Evolutionary conservation across 2,329 filamentous ascomycete genomes (phyloP).

Genomic region (Cercospora nicotianae): DNA sequence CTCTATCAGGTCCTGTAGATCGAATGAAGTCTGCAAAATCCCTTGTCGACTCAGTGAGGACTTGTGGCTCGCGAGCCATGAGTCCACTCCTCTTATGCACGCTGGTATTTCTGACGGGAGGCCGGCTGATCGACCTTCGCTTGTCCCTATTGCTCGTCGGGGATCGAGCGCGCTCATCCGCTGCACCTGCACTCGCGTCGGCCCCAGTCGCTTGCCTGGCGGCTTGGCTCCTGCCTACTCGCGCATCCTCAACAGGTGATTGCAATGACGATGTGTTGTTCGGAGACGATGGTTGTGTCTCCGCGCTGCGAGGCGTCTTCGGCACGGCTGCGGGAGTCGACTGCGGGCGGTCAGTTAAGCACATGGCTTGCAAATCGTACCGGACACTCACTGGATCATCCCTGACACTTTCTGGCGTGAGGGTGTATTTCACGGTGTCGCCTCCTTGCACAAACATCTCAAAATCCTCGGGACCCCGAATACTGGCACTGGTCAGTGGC

Average conservation of each 20-base stretch:
- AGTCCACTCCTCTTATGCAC: slow-evolving; percentile 37
- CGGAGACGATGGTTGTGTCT: slow-evolving; percentile 15
- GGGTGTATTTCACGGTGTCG: slow-evolving; percentile 53
- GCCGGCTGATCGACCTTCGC: slow-evolving; percentile 36
- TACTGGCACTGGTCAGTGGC: slow-evolving; percentile 36
- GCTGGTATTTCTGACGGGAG: slow-evolving; percentile 36
- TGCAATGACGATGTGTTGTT: slow-evolving; percentile 15
- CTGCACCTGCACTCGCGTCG: slow-evolving; percentile 19
- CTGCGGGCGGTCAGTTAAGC: slow-evolving; percentile 16
- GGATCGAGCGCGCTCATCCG: slow-evolving; percentile 8
- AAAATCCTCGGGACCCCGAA: slow-evolving; percentile 45
- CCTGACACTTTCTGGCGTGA: slow-evolving; percentile 51
- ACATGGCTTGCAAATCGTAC: background rate
- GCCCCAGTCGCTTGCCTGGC: slow-evolving; percentile 28
- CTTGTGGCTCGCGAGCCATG: slow-evolving; percentile 69
- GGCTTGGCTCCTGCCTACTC: slow-evolving; percentile 26
- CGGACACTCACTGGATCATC: slow-evolving; percentile 44
- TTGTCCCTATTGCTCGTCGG: slow-evolving; percentile 24
- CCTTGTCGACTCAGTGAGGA: slow-evolving; percentile 68
- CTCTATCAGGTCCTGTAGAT: slow-evolving; percentile 67
- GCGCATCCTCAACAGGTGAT: slow-evolving; percentile 17
- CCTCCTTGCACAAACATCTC: slow-evolving; percentile 49
- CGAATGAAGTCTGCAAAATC: slow-evolving; percentile 91
- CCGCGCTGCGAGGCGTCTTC: slow-evolving; percentile 19
- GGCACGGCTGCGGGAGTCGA: slow-evolving; percentile 17